Evolutionary conservation across 2,329 filamentous ascomycete genomes (phyloP).

Genomic region (Pestalotiopsis fici): DNA sequence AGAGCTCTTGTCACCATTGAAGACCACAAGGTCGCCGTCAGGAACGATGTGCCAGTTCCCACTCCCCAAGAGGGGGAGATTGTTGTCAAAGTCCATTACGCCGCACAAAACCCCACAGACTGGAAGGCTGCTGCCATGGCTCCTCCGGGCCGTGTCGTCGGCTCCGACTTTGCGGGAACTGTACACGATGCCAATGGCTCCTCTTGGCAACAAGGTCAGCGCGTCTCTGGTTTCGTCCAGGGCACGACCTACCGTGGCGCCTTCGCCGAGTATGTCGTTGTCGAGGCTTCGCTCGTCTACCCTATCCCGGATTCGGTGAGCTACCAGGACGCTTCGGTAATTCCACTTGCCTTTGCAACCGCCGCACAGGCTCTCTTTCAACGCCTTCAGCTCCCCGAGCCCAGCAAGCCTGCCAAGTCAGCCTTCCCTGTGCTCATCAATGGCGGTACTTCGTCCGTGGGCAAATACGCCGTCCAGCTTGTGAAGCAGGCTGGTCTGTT

Average conservation of each 20-base stretch:
- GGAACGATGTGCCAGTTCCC: slow-evolving; percentile 26
- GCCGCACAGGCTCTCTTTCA: slow-evolving; percentile 38
- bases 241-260: slow-evolving; percentile 28
- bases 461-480: slow-evolving; percentile 28
- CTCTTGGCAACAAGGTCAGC: slow-evolving; percentile 28
- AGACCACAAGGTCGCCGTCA: slow-evolving; percentile 28
- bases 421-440: slow-evolving; percentile 32
- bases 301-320: slow-evolving; percentile 27
- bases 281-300: slow-evolving; percentile 27
- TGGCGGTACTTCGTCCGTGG: slow-evolving; percentile 27
- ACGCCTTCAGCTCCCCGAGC: slow-evolving; percentile 30
- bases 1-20: slow-evolving; percentile 40
- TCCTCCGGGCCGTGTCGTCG: slow-evolving; percentile 26
- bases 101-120: slow-evolving; percentile 36
- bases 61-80: slow-evolving; percentile 31
- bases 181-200: slow-evolving; percentile 30
- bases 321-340: slow-evolving; percentile 25
- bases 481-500: slow-evolving; percentile 24
- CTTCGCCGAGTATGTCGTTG: slow-evolving; percentile 29
- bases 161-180: slow-evolving; percentile 36
- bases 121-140: slow-evolving; percentile 26
- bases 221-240: slow-evolving; percentile 33
- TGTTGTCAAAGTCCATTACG: slow-evolving; percentile 31
- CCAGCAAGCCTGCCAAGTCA: slow-evolving; percentile 25
- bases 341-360: slow-evolving; percentile 42